Percentiles rank a stretch among this genome's conserved stretches.
These are phyloP conservation scores for Panus rudis DNA, from an alignment of 768 basidiomycete genomes.

Conservation along the genomic window DNA sequence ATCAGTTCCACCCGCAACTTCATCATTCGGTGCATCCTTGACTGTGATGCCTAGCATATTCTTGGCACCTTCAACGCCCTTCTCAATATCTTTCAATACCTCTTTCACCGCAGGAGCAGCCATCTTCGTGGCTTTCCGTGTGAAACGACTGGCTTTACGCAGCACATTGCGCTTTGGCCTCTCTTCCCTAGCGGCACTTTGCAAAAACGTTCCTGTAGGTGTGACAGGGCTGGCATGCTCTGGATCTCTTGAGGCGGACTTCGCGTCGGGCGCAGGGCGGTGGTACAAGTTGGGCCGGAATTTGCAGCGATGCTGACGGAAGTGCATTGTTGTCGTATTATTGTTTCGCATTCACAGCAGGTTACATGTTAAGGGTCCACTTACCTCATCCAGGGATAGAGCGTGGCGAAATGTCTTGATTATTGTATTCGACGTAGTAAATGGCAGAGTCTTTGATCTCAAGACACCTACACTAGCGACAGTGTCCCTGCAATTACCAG, in stretches of 20 bases:
- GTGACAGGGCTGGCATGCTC: slow-evolving; percentile 18
- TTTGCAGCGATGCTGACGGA: slow-evolving; percentile 50
- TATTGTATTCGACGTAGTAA: slow-evolving; percentile 53
- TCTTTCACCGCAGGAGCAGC: too few relatives aligned
- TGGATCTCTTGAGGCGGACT: slow-evolving; percentile 12
- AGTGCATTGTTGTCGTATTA: too few relatives aligned
- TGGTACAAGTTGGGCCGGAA: slow-evolving; percentile 63
- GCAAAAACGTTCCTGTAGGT: neutral
- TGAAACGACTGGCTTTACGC: too few relatives aligned
- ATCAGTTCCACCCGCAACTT: too few relatives aligned
- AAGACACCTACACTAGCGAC: slow-evolving; percentile 70
- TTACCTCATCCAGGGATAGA: slow-evolving; percentile 68
- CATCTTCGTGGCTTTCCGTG: too few relatives aligned
- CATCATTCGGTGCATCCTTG: too few relatives aligned
- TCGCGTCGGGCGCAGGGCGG: slow-evolving; percentile 26
- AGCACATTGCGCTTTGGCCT: too few relatives aligned
- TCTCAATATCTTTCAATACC: slow-evolving; percentile 19
- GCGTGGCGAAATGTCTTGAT: slow-evolving; percentile 76
- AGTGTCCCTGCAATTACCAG: slow-evolving; percentile 51
- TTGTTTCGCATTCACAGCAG: too few relatives aligned
- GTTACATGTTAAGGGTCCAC: too few relatives aligned
- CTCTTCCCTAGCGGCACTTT: neutral
- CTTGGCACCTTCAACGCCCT: slow-evolving; percentile 29
- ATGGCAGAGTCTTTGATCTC: slow-evolving; percentile 53
- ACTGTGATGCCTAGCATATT: slow-evolving; percentile 13